These are phyloP conservation scores for Infundibulicybe gibba DNA, from an alignment of 768 basidiomycete species.

Conservation along the genomic window DNA sequence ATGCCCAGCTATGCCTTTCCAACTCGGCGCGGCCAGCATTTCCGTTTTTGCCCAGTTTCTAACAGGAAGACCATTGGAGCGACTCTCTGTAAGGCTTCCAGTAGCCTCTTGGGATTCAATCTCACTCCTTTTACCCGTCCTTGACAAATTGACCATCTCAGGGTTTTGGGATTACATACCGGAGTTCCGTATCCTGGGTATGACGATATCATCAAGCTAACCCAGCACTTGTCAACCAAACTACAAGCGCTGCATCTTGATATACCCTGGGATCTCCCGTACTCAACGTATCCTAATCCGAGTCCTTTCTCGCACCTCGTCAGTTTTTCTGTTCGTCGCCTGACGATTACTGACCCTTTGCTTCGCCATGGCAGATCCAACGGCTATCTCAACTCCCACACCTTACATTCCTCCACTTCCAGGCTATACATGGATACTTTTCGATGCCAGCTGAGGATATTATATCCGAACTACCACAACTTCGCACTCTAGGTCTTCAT, in stretches of 20 bases:
- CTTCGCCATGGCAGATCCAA: not conserved
- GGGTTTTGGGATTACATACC: slow-evolving; percentile 36
- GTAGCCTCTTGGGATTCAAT: slow-evolving; percentile 15
- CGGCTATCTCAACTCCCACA: slow-evolving; percentile 15
- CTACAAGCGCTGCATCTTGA: slow-evolving; percentile 33
- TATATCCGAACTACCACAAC: slow-evolving; percentile 23
- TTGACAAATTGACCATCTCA: slow-evolving; percentile 23
- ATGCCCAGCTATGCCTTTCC: slow-evolving; percentile 9
- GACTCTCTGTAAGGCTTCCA: slow-evolving; percentile 31
- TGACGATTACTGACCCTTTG: not conserved
- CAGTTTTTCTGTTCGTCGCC: not conserved
- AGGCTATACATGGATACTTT: slow-evolving; percentile 22
- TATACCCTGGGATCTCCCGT: slow-evolving; percentile 26
- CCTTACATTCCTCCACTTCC: slow-evolving; percentile 34
- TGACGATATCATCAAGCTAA: slow-evolving; percentile 17
- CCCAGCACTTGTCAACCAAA: slow-evolving; percentile 19
- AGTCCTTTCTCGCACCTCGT: slow-evolving; percentile 22
- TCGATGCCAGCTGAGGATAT: slow-evolving; percentile 30
- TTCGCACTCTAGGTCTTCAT: slow-evolving; percentile 33
- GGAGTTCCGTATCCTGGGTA: slow-evolving; percentile 21
- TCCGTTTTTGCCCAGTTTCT: slow-evolving; percentile 7
- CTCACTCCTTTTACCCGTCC: slow-evolving; percentile 16
- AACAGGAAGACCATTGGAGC: slow-evolving; percentile 21
- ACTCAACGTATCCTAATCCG: slow-evolving; percentile 10
- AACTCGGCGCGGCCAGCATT: too few relatives aligned